Evolutionary conservation across 2,329 filamentous ascomycete genomes (phyloP).

Genomic region (Canariomyces notabilis): DNA sequence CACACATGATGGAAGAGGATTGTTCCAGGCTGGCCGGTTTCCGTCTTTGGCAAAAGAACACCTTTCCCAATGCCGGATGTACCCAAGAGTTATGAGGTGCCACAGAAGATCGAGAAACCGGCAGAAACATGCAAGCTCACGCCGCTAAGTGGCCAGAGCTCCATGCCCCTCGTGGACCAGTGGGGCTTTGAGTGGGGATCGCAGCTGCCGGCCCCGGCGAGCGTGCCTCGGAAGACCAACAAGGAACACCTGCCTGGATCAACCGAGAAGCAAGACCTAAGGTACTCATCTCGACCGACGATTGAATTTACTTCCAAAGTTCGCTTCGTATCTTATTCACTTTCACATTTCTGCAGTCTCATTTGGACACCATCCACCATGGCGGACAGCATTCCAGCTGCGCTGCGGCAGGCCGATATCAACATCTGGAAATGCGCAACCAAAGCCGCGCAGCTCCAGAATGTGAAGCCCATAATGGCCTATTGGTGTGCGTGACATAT

Average conservation of each 20-base stretch:
- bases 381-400: conserved; percentile 65
- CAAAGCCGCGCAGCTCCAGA: conserved; percentile 78
- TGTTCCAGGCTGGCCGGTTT: conserved; percentile 27
- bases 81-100: conserved; percentile 7
- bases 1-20: not conserved
- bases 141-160: conserved; percentile 26
- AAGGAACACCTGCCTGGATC: too few species aligned
- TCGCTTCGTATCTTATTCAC: too few species aligned
- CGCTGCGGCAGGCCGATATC: conserved; percentile 75
- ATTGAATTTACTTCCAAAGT: too few species aligned
- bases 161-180: conserved; percentile 7
- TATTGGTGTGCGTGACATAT: conserved; percentile 76
- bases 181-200: conserved; percentile 1
- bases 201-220: too few species aligned
- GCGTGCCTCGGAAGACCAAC: too few species aligned
- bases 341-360: not conserved
- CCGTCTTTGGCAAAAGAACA: conserved; percentile 30
- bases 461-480: conserved; percentile 77
- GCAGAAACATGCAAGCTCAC: conserved; percentile 20
- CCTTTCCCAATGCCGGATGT: conserved; percentile 20
- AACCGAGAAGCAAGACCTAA: too few species aligned
- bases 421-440: conserved; percentile 67
- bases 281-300: too few species aligned
- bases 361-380: conserved; percentile 44
- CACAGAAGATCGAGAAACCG: conserved; percentile 16